Evolutionary conservation across 2,329 filamentous ascomycete species (phyloP).

Genomic region (Gaeumannomyces tritici): DNA sequence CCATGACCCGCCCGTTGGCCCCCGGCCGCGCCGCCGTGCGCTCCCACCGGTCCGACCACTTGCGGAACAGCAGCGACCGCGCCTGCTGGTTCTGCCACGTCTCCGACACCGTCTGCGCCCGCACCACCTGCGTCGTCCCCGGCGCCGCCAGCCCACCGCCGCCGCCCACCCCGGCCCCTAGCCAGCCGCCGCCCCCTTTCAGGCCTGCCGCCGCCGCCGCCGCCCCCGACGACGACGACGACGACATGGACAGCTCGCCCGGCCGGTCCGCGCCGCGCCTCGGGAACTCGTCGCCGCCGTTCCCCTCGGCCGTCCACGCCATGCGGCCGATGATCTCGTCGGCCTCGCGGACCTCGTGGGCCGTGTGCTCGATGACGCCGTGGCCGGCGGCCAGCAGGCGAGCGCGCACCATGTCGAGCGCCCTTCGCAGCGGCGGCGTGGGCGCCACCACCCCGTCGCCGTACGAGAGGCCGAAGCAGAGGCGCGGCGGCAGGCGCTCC

Average conservation of each 20-base stretch:
- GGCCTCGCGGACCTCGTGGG: constrained; percentile 28
- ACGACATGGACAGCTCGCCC: not conserved
- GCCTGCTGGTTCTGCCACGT: not conserved
- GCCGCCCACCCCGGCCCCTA: no score
- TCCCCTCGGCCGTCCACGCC: not conserved
- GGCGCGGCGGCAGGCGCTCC: constrained; percentile 3
- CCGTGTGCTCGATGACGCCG: not conserved
- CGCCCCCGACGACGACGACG: no score
- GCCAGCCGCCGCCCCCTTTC: not conserved
- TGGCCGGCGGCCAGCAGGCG: constrained; percentile 15
- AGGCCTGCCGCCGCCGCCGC: constrained; percentile 20
- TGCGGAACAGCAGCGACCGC: not conserved
- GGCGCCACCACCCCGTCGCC: constrained; percentile 55
- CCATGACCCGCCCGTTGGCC: constrained; percentile 19
- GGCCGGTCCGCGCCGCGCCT: no score
- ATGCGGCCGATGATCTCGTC: constrained; percentile 26
- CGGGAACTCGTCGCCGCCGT: not conserved
- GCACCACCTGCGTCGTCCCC: not conserved
- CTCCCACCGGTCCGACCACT: constrained; percentile 22
- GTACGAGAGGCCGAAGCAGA: constrained; percentile 54
- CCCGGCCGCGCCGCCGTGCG: not conserved
- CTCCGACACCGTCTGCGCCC: not conserved
- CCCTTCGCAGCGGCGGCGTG: constrained; percentile 54
- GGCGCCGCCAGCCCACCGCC: not conserved
- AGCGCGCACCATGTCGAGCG: constrained; percentile 26